Base-by-base conservation (phyloP, 345 rosid genomes). In the Eutrema japonicum region DNA sequence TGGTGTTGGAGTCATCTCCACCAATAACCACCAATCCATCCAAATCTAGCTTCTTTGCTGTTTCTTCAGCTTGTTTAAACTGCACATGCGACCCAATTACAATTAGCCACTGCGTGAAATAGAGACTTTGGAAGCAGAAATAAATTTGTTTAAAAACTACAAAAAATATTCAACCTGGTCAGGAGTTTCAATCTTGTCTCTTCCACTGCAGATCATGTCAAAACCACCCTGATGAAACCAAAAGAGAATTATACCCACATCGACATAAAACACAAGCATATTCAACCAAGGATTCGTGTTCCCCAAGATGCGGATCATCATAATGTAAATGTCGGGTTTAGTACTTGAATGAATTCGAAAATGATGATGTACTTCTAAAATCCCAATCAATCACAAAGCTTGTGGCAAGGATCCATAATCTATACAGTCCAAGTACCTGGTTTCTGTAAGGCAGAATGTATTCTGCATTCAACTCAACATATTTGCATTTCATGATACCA, bases 31-130 rank as follows among this genome's bases (percentile, higher is more conserved):
- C 82, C 54, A 95, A 86, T 60, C 99, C 98, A 74, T 95, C 98
- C 87, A 95, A 75, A 76, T 92, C 96, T 32, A 92, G 99, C 75
- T 89, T 90, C 81, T 66, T 29, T 3, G 81, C 92, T 12, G 99
- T 92, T 82, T 95, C 99, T 82, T 92, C 96, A 59, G 97, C 99
- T 96, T 90, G 98, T 80, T 92, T 89, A 74, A 96, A 90, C 99
- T 96, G 85, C 74, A 85, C 70, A 66, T 40, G 14, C 76, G 10
- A 45, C 37, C 42, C 68, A 48, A 8, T 64, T 8, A 54, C 7
- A 26, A 5, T 78, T 40, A 64, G 41, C 2, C 40, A 74, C 16
- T 56, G 47, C 36, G 10, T 7, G 4, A 6, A 45, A 10, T 7
- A 69, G 11, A n/a, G 8, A 4, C 14, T 66, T 10, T n/a, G 41